phyloP scores from a whole-genome alignment of 1,284 basidiomycete species.

The Sanguinoderma infundibulare region DNA sequence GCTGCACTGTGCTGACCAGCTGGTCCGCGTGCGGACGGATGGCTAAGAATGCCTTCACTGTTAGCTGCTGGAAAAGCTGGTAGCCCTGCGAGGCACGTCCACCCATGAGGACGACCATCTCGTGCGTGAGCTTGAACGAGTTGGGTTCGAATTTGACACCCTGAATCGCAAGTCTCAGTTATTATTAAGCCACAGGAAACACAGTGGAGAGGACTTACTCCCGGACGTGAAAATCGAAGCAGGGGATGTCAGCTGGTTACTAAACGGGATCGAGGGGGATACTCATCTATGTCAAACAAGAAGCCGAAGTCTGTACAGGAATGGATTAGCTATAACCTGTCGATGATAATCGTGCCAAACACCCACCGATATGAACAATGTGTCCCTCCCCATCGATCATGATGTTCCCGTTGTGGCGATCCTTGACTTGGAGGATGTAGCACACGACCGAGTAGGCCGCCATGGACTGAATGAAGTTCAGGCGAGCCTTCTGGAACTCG shows the following conservation, averaged over 20 bases:
- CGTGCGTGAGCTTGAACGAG: conserved; percentile 97
- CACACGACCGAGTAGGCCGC: conserved; percentile 99
- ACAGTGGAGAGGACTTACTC: conserved; percentile 30
- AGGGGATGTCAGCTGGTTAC: conserved; percentile 31
- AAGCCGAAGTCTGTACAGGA: conserved; percentile 88
- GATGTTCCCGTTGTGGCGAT: conserved; percentile 98
- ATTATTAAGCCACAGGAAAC: background rate
- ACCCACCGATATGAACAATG: conserved; percentile 90
- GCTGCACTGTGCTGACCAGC: conserved; percentile 84
- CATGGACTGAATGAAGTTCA: conserved; percentile 99
- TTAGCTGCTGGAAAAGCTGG: conserved; percentile 91
- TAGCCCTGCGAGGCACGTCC: conserved; percentile 94
- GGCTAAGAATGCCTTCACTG: conserved; percentile 95
- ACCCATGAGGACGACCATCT: conserved; percentile 99
- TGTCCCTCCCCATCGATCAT: conserved; percentile 99
- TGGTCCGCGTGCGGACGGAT: conserved; percentile 91
- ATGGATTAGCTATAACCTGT: background rate
- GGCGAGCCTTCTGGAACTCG: conserved; percentile 90
- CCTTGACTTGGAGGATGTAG: conserved; percentile 97
- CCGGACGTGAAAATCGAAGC: conserved; percentile 43
- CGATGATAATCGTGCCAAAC: background rate
- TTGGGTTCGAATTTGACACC: conserved; percentile 97
- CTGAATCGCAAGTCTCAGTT: conserved; percentile 41
- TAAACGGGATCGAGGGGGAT: conserved; percentile 12
- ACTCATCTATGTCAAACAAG: conserved; percentile 97